Percentiles rank a stretch among this genome's conserved stretches.
phyloP scores from a whole-genome alignment of 2,329 filamentous ascomycete genomes.

The Claviceps sp. region DNA sequence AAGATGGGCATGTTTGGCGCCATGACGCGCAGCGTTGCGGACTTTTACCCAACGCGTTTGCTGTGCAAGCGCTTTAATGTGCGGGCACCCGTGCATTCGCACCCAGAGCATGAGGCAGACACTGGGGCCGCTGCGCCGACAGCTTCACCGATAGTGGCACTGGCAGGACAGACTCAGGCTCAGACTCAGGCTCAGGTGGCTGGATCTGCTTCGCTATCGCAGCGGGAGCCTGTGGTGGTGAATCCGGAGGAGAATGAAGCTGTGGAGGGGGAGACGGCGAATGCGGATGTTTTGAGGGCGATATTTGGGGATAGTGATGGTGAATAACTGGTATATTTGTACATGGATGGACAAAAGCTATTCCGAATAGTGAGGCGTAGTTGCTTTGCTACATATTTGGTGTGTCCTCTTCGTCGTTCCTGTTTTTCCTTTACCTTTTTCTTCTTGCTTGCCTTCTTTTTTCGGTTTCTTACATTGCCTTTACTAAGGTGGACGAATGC shows the following conservation, averaged over 20 bases:
- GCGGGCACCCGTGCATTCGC: conserved; percentile 57
- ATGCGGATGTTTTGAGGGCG: conserved; percentile 75
- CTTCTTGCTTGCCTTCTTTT: background rate
- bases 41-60: conserved; percentile 70
- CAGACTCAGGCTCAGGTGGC: background rate
- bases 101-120: conserved; percentile 32
- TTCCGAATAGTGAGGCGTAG: background rate
- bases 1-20: conserved; percentile 85
- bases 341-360: background rate
- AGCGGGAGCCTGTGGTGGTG: conserved; percentile 24
- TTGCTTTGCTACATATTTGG: background rate
- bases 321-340: conserved; percentile 25
- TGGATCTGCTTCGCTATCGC: background rate
- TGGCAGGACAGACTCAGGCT: background rate
- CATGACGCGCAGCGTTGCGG: conserved; percentile 59
- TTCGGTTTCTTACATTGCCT: background rate
- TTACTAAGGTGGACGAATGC: background rate
- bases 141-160: background rate
- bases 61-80: conserved; percentile 94
- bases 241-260: conserved; percentile 57
- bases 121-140: background rate
- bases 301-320: conserved; percentile 85
- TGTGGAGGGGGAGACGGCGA: conserved; percentile 58
- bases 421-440: background rate
- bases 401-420: background rate